Conservation (phyloP, 495 filamentous ascomycete species). For the Darksidea phi region DNA sequence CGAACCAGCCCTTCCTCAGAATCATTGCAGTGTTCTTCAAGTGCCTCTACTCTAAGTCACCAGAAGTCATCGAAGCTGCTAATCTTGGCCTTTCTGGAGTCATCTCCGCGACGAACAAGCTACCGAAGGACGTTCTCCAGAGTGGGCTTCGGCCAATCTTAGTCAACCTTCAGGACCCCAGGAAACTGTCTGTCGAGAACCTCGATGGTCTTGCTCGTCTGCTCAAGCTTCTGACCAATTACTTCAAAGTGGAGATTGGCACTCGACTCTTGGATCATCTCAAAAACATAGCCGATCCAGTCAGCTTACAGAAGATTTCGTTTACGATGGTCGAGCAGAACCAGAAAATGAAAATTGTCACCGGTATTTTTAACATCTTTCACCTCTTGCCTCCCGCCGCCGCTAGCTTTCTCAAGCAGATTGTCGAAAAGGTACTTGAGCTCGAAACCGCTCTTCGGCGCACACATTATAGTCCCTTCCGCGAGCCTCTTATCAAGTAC, state of each 20-base stretch:
- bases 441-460: slow-evolving; percentile 82
- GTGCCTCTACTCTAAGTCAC: slow-evolving; percentile 85
- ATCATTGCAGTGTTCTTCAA: slow-evolving; percentile 98
- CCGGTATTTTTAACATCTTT: slow-evolving; percentile 93
- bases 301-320: slow-evolving; percentile 79
- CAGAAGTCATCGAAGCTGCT: slow-evolving; percentile 89
- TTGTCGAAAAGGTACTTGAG: slow-evolving; percentile 84
- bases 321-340: slow-evolving; percentile 93
- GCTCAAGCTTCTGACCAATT: slow-evolving; percentile 87
- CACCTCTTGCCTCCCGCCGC: slow-evolving; percentile 88
- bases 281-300: slow-evolving; percentile 80
- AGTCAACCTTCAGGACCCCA: slow-evolving; percentile 92
- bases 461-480: slow-evolving; percentile 91
- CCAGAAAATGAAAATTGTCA: slow-evolving; percentile 84
- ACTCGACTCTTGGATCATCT: slow-evolving; percentile 86
- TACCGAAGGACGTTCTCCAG: slow-evolving; percentile 93
- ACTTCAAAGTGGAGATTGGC: slow-evolving; percentile 99
- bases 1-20: slow-evolving; percentile 71
- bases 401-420: slow-evolving; percentile 80
- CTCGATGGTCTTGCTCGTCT: slow-evolving; percentile 88
- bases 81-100: slow-evolving; percentile 84
- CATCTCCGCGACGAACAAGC: slow-evolving; percentile 79
- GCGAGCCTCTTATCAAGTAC: slow-evolving; percentile 88
- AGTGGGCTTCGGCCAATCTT: slow-evolving; percentile 91
- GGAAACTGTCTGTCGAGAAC: slow-evolving; percentile 82